Base-by-base conservation (phyloP, 345 rosid species). In the Combretum micranthum region DNA sequence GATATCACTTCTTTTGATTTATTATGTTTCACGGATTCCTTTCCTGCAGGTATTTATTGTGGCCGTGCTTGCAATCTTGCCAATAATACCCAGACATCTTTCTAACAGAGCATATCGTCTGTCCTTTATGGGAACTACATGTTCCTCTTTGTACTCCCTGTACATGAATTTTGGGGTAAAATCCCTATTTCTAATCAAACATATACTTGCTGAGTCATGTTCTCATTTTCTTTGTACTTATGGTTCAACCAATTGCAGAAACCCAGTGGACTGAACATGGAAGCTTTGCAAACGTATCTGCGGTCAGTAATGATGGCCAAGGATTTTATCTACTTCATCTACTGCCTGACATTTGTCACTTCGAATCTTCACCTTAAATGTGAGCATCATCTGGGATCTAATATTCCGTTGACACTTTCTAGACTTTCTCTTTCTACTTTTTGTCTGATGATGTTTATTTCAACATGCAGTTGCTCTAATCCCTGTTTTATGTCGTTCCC, bases 321-420 rank as follows among this genome's bases (percentile, higher is more conserved):
- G 72, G 97, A 94, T 74, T 94, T 94, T 77, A 81, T 94, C 76
- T 79, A 78, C 83, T 75, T 87, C 76, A 83, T 94, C 75, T 90
- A 85, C 76, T 84, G 97, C 77, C 80, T 94, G 53, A 76, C 88
- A 15, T 87, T 90, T 57, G 86, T 85, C 73, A 87, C 95, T 62
- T 90, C 97, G 11, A 74, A 87, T 76, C 93, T 94, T 57, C 82
- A 80, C 77, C 96, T 90, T 61, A 90, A 80, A 71, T 80, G 99
- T 94, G 72, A 85, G 94, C 50, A 52, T 65, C 67, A 17, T 20
- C 55, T 57, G 19, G 44, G 44, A 50, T 50, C 43, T 44, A 44
- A 47, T 37, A 46, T 13, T 32, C 45, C 18, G 12, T 46, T 50
- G 11, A 26, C 47, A 54, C 64, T n/a, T 4, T 16, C 23, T 42